Evolutionary conservation across 129 eudicot species (phyloP).

Genomic region (Tagetes erecta): DNA sequence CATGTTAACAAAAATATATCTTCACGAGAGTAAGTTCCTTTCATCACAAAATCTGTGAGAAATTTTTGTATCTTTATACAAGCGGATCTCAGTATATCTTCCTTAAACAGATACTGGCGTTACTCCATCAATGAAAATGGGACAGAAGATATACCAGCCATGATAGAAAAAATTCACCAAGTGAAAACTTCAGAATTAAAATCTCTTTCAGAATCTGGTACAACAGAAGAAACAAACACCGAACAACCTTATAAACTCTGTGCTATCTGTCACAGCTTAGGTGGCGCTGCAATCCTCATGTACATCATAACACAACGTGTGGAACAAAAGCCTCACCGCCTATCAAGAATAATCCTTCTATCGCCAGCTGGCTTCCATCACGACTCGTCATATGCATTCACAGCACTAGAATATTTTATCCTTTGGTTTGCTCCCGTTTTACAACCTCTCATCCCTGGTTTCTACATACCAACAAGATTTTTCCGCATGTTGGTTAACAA

Average conservation of each 20-base stretch:
- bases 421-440: constrained; percentile 64
- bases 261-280: constrained; percentile 88
- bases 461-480: constrained; percentile 87
- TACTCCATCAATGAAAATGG: constrained; percentile 96
- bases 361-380: constrained; percentile 97
- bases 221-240: constrained; percentile 34
- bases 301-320: constrained; percentile 69
- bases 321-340: constrained; percentile 72
- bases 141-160: constrained; percentile 80
- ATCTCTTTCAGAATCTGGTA: constrained; percentile 33
- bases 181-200: constrained; percentile 67
- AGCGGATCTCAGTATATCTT: not conserved
- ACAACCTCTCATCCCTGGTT: constrained; percentile 62
- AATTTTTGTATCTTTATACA: not conserved
- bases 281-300: constrained; percentile 90
- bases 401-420: constrained; percentile 52
- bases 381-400: constrained; percentile 60
- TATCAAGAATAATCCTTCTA: constrained; percentile 78
- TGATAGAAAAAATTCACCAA: constrained; percentile 84
- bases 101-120: constrained; percentile 62
- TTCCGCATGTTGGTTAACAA: constrained; percentile 92
- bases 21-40: constrained; percentile 75
- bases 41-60: not conserved
- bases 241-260: constrained; percentile 78
- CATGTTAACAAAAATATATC: constrained; percentile 77